These are phyloP conservation scores for Umbellularia californica DNA, from an alignment of 164 flowering plant species.

Conservation along the genomic window DNA sequence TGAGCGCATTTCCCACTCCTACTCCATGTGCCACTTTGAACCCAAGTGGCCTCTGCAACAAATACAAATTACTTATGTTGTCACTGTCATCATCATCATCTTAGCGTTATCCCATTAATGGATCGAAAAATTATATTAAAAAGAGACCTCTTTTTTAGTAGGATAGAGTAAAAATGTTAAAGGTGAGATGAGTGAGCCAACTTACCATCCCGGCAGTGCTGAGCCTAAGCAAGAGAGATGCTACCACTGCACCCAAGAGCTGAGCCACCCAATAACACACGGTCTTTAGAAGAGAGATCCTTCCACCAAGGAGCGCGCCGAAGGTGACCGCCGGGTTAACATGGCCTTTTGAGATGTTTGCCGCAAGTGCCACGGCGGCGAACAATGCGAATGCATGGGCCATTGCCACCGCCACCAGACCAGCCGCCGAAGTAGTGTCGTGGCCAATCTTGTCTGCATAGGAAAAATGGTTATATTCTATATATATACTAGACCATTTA, in stretches of 20 bases:
- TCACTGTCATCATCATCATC: too few relatives aligned
- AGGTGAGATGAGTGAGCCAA: background rate
- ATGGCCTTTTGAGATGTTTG: conserved; percentile 70
- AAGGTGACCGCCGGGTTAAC: conserved; percentile 72
- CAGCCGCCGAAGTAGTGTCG: background rate
- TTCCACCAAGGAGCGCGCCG: conserved; percentile 64
- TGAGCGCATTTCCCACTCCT: conserved; percentile 48
- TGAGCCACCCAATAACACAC: conserved; percentile 67
- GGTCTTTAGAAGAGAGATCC: conserved; percentile 51
- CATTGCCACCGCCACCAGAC: conserved; percentile 23
- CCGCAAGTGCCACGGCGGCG: conserved; percentile 48
- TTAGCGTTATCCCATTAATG: too few relatives aligned
- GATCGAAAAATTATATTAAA: too few relatives aligned
- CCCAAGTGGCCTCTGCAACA: conserved; percentile 17
- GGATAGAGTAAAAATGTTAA: too few relatives aligned
- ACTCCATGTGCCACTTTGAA: conserved; percentile 46
- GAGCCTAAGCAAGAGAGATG: conserved; percentile 47
- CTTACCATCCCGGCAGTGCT: conserved; percentile 55
- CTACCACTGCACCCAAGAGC: conserved; percentile 54
- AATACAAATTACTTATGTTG: too few relatives aligned
- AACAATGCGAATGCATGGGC: conserved; percentile 56
- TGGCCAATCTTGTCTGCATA: conserved; percentile 1
- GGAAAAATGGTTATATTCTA: background rate
- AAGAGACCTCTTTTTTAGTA: too few relatives aligned
- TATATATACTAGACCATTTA: background rate